phyloP scores from a whole-genome alignment of 345 rosid genomes.

The Ceriops tagal region DNA sequence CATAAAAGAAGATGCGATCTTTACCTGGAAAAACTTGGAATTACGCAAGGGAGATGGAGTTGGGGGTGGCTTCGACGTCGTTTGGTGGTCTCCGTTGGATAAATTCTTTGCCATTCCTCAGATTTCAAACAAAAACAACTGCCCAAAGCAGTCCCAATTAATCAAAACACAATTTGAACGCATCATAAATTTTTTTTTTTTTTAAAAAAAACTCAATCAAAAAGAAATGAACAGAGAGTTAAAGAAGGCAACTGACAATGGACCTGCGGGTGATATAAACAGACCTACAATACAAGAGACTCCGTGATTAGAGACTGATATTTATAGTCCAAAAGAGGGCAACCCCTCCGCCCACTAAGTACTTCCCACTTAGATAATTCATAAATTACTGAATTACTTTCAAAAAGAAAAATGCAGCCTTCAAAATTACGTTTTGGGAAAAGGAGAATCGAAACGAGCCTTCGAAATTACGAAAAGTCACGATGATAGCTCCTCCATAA shows the following conservation, averaged over 20 bases:
- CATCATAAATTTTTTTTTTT: no score
- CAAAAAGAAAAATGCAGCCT: constrained; percentile 28
- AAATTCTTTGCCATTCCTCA: constrained; percentile 51
- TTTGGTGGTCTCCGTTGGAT: constrained; percentile 48
- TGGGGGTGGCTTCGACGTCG: constrained; percentile 75
- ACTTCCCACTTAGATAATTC: neutral
- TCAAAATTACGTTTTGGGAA: constrained; percentile 30
- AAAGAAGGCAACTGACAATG: neutral
- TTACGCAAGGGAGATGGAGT: constrained; percentile 78
- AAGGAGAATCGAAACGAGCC: no score
- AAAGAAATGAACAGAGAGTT: neutral
- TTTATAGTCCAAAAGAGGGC: constrained; percentile 39
- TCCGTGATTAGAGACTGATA: constrained; percentile 23
- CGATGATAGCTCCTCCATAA: constrained; percentile 34
- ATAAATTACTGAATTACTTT: neutral
- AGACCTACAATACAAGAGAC: neutral
- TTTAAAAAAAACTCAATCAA: neutral
- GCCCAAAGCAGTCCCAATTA: neutral
- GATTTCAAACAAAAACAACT: constrained; percentile 20
- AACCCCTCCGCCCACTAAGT: constrained; percentile 29
- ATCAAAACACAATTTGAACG: neutral
- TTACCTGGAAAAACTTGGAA: constrained; percentile 88
- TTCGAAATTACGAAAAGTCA: constrained; percentile 18
- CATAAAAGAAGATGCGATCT: neutral
- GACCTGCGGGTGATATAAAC: neutral